Evolutionary conservation across 129 eudicot genomes (phyloP).

Genomic region (Tanacetum coccineum): DNA sequence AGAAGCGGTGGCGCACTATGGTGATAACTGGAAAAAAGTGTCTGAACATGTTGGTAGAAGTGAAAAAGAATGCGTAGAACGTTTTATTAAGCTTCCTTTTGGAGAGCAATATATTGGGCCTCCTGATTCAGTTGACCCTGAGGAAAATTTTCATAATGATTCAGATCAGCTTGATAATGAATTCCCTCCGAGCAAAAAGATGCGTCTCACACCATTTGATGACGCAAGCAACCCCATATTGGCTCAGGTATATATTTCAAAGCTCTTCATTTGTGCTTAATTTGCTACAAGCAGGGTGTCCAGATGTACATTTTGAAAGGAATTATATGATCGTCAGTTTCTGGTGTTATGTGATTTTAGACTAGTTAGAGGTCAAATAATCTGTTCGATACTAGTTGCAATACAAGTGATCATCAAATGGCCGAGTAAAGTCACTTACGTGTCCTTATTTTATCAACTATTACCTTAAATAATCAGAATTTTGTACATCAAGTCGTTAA

Average conservation of each 20-base stretch:
- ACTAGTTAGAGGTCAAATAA: not conserved
- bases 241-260: slow-evolving; percentile 65
- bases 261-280: not conserved
- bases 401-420: no score
- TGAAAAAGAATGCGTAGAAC: slow-evolving; percentile 78
- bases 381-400: slow-evolving; percentile 4
- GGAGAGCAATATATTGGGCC: slow-evolving; percentile 76
- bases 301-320: not conserved
- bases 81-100: slow-evolving; percentile 89
- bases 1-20: slow-evolving; percentile 85
- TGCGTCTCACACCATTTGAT: slow-evolving; percentile 78
- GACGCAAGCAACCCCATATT: slow-evolving; percentile 98
- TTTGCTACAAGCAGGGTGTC: not conserved
- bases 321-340: not conserved
- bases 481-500: no score
- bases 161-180: slow-evolving; percentile 28
- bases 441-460: no score
- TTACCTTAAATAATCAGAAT: no score
- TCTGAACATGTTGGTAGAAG: slow-evolving; percentile 85
- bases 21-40: slow-evolving; percentile 95
- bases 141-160: slow-evolving; percentile 23
- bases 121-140: slow-evolving; percentile 59
- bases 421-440: no score
- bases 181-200: slow-evolving; percentile 43
- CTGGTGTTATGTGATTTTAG: not conserved